A percentile compares a stretch with the other conserved stretches of the same genome.
phyloP scores from a whole-genome alignment of 768 basidiomycete species.

The Galerina marginata region DNA sequence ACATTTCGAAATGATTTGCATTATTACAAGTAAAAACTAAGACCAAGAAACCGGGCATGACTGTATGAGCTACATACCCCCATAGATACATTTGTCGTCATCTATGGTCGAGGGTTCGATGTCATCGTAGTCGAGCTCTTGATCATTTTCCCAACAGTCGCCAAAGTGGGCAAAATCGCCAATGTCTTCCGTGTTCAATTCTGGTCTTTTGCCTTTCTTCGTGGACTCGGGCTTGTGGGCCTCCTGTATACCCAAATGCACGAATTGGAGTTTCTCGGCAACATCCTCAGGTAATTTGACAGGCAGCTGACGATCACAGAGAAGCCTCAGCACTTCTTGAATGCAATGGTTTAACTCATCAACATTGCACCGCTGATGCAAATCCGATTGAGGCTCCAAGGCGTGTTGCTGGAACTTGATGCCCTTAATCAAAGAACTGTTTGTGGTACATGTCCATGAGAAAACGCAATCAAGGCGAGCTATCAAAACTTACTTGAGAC shows the following conservation, averaged over 20 bases:
- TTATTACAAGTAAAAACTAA: too few relatives aligned
- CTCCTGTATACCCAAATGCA: constrained; percentile 5
- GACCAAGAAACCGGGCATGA: too few relatives aligned
- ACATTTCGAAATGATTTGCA: too few relatives aligned
- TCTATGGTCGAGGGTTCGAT: too few relatives aligned
- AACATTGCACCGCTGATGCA: neutral
- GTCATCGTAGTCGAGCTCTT: too few relatives aligned
- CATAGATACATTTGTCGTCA: too few relatives aligned
- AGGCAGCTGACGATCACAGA: neutral
- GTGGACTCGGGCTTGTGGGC: neutral
- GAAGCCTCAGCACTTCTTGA: neutral
- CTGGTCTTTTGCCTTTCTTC: constrained; percentile 8
- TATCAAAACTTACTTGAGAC: neutral
- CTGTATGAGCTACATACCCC: too few relatives aligned
- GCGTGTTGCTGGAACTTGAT: neutral
- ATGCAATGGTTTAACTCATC: neutral
- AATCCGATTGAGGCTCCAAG: neutral
- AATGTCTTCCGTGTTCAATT: constrained; percentile 4
- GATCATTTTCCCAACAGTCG: neutral
- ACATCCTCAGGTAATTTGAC: neutral
- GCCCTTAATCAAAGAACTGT: neutral
- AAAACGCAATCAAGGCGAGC: too few relatives aligned
- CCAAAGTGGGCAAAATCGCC: neutral
- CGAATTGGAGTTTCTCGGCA: neutral
- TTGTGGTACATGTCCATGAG: neutral